Conservation (phyloP, 1,139 yeast genomes). For the Yamadazyma siamensis region DNA sequence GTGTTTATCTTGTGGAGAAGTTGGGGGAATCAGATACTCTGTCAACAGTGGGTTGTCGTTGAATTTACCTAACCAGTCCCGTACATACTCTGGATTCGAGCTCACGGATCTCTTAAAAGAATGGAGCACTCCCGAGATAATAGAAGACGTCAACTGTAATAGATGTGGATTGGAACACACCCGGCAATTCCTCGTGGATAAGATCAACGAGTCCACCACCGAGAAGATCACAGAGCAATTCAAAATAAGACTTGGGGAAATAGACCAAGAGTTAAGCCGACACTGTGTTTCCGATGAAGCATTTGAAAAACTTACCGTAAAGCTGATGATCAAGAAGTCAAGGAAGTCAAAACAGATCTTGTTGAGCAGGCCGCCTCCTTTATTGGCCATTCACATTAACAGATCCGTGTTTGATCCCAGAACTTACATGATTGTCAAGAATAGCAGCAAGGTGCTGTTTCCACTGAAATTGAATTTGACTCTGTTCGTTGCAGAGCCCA, state of each 20-base stretch:
- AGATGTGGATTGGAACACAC: constrained; percentile 78
- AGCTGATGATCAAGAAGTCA: constrained; percentile 70
- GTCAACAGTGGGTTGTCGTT: constrained; percentile 79
- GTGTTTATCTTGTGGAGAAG: constrained; percentile 85
- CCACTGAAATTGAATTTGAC: constrained; percentile 65
- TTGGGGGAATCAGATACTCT: constrained; percentile 84
- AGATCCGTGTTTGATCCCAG: constrained; percentile 88
- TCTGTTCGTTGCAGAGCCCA: constrained; percentile 66
- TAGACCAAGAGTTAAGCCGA: constrained; percentile 55
- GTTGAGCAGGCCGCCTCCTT: constrained; percentile 80
- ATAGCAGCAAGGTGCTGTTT: constrained; percentile 76
- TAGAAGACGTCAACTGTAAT: constrained; percentile 90
- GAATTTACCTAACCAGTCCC: constrained; percentile 46
- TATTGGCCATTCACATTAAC: constrained; percentile 81
- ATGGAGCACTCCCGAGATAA: constrained; percentile 79
- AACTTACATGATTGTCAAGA: constrained; percentile 80
- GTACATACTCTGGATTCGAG: constrained; percentile 39
- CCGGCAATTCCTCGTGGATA: constrained; percentile 44
- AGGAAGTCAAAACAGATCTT: constrained; percentile 80
- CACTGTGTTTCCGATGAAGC: constrained; percentile 78
- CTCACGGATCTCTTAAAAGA: constrained; percentile 60
- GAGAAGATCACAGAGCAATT: constrained; percentile 47
- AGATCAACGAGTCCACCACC: constrained; percentile 30
- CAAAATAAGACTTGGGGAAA: constrained; percentile 48
- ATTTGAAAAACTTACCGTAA: constrained; percentile 69